Evolutionary conservation across 208 protist species (phyloP), one percentile per base, ranked within the genome.

Genomic region (Leptomonas seymouri): DNA sequence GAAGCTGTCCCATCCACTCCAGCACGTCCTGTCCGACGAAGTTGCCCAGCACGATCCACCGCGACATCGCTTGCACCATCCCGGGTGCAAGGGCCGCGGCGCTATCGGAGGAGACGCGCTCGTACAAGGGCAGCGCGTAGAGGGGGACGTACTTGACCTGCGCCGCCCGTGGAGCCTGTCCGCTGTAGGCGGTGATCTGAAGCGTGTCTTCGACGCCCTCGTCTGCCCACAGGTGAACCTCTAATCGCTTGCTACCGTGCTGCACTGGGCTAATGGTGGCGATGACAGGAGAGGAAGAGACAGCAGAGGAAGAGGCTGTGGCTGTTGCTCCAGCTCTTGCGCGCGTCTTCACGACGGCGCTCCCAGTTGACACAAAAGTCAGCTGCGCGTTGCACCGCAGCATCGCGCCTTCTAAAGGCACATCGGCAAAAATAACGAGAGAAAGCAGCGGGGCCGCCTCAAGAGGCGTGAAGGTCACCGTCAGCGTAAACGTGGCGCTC

Each of bases 121-220:
- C 67, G 75, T 93, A 87, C 25, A 96, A 69, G 25, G 84, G 85
- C 25, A 96, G 67, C 5, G 88, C 83, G 56, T 71, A 74, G 25
- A 96, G 70, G 30, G 62, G 71, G 21, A 91, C 54, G 42, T 64
- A 77, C 60, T 89, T 84, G 53, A 87, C 44, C 67, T 94, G 91
- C 60, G 91, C 87, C 16, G 91, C 92, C 34, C 88, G 87, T 14
- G 91, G 88, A 25, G 75, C 59, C 36, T 82, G 74, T 39, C 72
- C 50, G 25, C 76, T 74, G 71, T 88, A 83, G 30, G 82, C 66
- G 2, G 72, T 89, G 1, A 88, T 55, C 20, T 59, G 67, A 23
- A 96, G 44, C 44, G 62, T 67, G 23, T 82, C 88, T 12, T 71
- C 74, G 1, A 81, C 63, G 6, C 82, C 82, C 50, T 91, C 88